Evolutionary conservation across 805 yeast genomes (phyloP).

Genomic region (Henningerozyma blattae): DNA sequence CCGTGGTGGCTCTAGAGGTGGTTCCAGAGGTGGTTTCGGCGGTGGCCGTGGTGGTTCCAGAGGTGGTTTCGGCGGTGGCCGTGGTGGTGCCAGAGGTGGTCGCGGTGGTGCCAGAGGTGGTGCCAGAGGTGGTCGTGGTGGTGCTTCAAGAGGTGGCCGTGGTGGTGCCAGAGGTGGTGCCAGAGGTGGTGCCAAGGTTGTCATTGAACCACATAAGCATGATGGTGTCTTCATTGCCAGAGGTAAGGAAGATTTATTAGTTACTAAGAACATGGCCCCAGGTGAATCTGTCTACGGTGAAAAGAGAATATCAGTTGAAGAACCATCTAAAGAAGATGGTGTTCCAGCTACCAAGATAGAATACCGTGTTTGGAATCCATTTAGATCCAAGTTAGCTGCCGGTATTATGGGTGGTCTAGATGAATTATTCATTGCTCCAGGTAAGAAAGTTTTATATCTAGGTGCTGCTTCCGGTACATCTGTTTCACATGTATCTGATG

Average conservation of each 20-base stretch:
- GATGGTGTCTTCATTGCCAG: conserved; percentile 98
- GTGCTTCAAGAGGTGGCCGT: conserved; percentile 37
- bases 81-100: conserved; percentile 40
- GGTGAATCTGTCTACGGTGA: conserved; percentile 99
- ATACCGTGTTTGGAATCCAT: conserved; percentile 99
- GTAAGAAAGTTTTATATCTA: conserved; percentile 90
- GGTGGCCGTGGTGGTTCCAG: conserved; percentile 38
- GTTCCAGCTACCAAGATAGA: conserved; percentile 88
- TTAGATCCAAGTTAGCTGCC: conserved; percentile 99
- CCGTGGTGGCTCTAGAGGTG: conserved; percentile 43
- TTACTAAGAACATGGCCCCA: conserved; percentile 93
- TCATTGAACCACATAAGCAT: conserved; percentile 97
- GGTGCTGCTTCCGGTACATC: conserved; percentile 99
- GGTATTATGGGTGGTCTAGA: conserved; percentile 99
- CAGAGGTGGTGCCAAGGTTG: conserved; percentile 87
- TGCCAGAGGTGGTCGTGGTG: conserved; percentile 32
- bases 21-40: conserved; percentile 32
- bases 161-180: conserved; percentile 61
- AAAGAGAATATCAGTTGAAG: conserved; percentile 89
- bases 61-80: conserved; percentile 33
- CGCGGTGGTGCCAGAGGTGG: conserved; percentile 41
- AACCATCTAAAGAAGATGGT: conserved; percentile 79
- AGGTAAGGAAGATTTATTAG: conserved; percentile 97
- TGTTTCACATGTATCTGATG: conserved; percentile 95
- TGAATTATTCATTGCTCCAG: conserved; percentile 94